phyloP scores from a whole-genome alignment of 176 grass and related monocot species.

The Aegilops longissima region DNA sequence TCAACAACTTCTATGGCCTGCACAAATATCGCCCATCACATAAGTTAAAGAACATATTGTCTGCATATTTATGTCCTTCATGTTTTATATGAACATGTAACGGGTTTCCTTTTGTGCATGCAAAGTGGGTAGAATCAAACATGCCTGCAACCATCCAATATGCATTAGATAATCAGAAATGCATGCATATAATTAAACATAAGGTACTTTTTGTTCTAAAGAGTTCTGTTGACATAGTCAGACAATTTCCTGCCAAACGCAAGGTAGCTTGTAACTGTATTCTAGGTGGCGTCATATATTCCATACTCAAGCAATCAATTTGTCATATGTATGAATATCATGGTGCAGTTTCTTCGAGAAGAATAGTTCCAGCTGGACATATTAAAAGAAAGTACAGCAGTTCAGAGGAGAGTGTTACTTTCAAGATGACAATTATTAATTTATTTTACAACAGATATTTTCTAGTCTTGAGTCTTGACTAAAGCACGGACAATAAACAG shows the following conservation, averaged over 20 bases:
- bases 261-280: too few relatives aligned
- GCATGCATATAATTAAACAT: neutral
- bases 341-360: neutral
- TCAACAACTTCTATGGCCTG: slow-evolving; percentile 87
- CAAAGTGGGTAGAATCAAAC: neutral
- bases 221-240: neutral
- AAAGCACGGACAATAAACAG: neutral
- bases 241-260: too few relatives aligned
- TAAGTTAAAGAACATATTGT: neutral
- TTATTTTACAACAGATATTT: neutral
- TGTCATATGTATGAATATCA: neutral
- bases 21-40: slow-evolving; percentile 29
- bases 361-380: neutral
- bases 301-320: too few relatives aligned
- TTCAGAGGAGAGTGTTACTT: neutral
- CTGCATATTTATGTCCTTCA: slow-evolving; percentile 37
- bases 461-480: neutral
- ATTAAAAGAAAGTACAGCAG: neutral
- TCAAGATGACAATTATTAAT: neutral
- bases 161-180: neutral
- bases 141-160: neutral
- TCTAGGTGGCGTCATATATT: too few relatives aligned
- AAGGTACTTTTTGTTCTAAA: neutral
- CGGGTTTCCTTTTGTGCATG: neutral
- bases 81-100: neutral